These are phyloP conservation scores for Mycena sanguinolenta DNA, from an alignment of 768 basidiomycete genomes.

Conservation along the genomic window DNA sequence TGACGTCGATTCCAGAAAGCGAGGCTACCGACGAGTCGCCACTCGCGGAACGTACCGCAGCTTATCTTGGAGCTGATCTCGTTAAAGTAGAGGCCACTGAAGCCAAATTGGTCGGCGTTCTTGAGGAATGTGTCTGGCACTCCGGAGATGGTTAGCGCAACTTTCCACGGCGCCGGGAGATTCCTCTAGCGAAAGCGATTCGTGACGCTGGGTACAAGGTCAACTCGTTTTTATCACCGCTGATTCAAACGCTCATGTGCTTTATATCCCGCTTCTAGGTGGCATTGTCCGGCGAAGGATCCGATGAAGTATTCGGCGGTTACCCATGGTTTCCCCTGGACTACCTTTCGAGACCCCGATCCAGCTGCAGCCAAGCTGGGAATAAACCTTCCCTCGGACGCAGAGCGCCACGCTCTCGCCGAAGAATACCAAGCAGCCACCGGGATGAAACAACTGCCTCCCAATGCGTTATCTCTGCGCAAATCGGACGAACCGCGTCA, in stretches of 20 bases:
- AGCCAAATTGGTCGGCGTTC: conserved; percentile 10
- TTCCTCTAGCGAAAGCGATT: conserved; percentile 28
- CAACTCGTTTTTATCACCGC: background rate
- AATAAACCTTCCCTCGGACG: conserved; percentile 16
- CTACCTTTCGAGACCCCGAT: too few species aligned
- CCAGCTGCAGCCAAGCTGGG: too few species aligned
- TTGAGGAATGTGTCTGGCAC: conserved; percentile 36
- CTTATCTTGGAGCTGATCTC: conserved; percentile 28
- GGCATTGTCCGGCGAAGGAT: conserved; percentile 12
- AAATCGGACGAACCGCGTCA: background rate
- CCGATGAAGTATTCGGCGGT: too few species aligned
- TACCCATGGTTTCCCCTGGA: too few species aligned
- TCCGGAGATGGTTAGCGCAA: conserved; percentile 21
- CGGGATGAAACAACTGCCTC: background rate
- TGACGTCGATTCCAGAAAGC: too few species aligned
- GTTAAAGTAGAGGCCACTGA: conserved; percentile 25
- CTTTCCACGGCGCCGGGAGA: conserved; percentile 36
- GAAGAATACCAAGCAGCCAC: background rate
- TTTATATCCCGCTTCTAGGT: background rate
- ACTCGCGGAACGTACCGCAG: too few species aligned
- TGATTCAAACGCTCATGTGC: background rate
- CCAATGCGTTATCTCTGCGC: background rate
- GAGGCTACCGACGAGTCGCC: too few species aligned
- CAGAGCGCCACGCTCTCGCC: conserved; percentile 7
- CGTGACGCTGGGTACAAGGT: conserved; percentile 34